Conservation (phyloP, 2,329 filamentous ascomycete species). For the Drechslera avenae region DNA sequence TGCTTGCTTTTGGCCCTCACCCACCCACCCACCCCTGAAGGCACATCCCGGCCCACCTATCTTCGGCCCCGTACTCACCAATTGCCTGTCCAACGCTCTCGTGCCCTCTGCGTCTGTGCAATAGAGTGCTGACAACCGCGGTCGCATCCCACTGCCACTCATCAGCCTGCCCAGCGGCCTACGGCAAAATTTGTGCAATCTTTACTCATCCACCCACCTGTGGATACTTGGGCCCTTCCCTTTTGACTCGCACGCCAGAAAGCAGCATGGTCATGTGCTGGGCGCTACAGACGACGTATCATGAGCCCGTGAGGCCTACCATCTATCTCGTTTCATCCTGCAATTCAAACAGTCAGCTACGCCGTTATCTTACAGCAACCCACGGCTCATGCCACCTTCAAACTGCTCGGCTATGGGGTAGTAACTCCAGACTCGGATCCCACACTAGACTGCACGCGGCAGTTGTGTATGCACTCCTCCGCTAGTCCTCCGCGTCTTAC, state of each 20-base stretch:
- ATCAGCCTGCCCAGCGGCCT: too few species aligned
- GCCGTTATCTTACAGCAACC: constrained; percentile 12
- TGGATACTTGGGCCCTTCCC: too few species aligned
- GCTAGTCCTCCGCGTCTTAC: too few species aligned
- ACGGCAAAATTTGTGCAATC: too few species aligned
- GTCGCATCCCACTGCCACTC: too few species aligned
- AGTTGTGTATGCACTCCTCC: not conserved
- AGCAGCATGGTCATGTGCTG: too few species aligned
- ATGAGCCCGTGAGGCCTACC: not conserved
- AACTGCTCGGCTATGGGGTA: constrained; percentile 1
- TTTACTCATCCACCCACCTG: too few species aligned
- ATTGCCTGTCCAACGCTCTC: constrained; percentile 10
- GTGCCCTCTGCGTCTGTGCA: not conserved
- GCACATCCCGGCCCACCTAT: not conserved
- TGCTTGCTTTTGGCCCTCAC: constrained; percentile 6
- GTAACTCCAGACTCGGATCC: not conserved
- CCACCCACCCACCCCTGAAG: not conserved
- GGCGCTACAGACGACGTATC: too few species aligned
- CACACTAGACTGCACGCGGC: not conserved
- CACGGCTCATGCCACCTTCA: constrained; percentile 10
- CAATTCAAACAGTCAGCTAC: constrained; percentile 4
- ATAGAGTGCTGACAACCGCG: too few species aligned
- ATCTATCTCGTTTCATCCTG: not conserved
- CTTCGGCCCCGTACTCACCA: too few species aligned
- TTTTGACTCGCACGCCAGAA: too few species aligned